Evolutionary conservation across 1,284 basidiomycete species (phyloP), one percentile per base, ranked within the genome.

Genomic region (Heliocybe sulcata): DNA sequence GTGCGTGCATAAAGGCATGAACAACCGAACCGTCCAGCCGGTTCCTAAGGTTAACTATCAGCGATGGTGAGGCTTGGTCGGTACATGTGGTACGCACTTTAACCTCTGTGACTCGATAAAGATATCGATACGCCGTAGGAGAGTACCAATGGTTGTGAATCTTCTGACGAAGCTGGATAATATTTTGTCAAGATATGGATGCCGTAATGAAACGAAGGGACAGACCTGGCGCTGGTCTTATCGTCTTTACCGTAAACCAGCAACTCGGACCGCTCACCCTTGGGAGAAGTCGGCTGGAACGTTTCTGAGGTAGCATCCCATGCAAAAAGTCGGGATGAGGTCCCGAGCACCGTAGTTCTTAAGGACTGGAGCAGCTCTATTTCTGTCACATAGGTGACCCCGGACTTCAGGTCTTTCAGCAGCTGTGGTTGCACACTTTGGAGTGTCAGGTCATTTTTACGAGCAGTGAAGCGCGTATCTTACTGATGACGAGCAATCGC

Each of bases 1-100:
- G 67, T 0, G 80, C 74, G 63, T 90, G 84, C 0, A 77, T 74
- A 60, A 89, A 85, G 4, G 86, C 82, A 62, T 87, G 79, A 9
- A 80, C 66, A 9, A 80, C 81, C 4, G 84, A 75, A 4, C 74
- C 77, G 53, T 74, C 71, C n/a, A 27, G 20, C 8, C 14, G 20
- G 22, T 16, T 31, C 20, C 33, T 52, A 27, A 33, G 6, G 33
- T 4, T 26, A 26, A 4, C 16, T 20, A 25, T 26, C 9, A 49
- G 22, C 47, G n/a, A 4, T 49, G 47, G 12, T 16, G 3, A 49
- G 22, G 22, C 14, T 25, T 4, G 27, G 47, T 8, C 8, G 16
- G 20, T 16, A 4, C 9, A 49, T 49, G 47, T 11, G 6, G 6
- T 14, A 25, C 47, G 6, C n/a, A 25, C 72, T 77, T 16, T 31